Evolutionary conservation across 2,329 filamentous ascomycete genomes (phyloP), one percentile per base, ranked within the genome.

Genomic region (Dactylellina parvicollis): DNA sequence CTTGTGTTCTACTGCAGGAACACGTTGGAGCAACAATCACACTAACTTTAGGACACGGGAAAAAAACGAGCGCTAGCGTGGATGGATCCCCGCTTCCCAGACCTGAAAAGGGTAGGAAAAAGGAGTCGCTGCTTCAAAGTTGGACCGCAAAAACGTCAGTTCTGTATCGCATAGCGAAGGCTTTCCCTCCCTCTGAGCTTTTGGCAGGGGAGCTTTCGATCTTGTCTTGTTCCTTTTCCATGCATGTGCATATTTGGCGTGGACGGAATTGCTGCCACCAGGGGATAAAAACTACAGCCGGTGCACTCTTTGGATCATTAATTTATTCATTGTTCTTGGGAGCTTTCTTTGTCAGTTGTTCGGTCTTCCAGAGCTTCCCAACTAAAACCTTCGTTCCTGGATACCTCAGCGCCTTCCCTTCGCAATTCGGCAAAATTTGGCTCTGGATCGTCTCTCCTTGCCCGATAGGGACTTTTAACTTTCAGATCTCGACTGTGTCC

Each of bases 31-130:
- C 20, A 65, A 59, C 60, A 59, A 9, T 52, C 14, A 55, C 59
- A 61, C 60, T 66, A 73, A 64, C 52, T 52, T 64, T 64, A 44
- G 56, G 69, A 73, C 69, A 73, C 69, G 60, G 69, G 69, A 73
- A 73, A n/a, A n/a, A 62, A 72, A 60, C 12, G 50, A 60, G 69
- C 60, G 36, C 47, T 66, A 61, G 69, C 16, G 69, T 66, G 60
- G 28, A 66, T 32, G 5, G 60, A 66, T 66, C 69, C 60, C 69
- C 60, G 54, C 60, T 66, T 66, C 64, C 42, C 26, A 38, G 52
- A 24, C 40, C 47, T 32, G 44, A 54, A 60, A 64, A 73, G 24
- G 69, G 69, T 66, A 73, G 69, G 60, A 60, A 66, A 73, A 73
- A 73, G 69, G 69, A 73, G 69, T 61, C 54, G 18, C 44, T 65